Evolutionary conservation across 2,329 filamentous ascomycete genomes (phyloP), one percentile per base, ranked within the genome.

Genomic region (Triangularia setosa): DNA sequence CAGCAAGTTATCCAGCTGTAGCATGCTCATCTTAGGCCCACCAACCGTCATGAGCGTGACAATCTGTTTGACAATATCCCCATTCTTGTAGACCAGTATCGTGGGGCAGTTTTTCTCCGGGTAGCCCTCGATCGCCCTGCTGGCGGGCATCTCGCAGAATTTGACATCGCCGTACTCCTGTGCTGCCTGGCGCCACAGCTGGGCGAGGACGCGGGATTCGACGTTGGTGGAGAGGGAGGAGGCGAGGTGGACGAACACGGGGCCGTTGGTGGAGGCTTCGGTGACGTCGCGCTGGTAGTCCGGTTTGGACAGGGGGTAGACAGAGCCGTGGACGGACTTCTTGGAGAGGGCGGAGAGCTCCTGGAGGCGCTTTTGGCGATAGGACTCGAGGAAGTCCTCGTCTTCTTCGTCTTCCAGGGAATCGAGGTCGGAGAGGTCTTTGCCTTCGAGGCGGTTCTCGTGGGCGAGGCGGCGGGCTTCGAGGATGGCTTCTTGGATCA

Each of bases 351-450:
- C 86, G 61, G 86, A 87, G 55, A 99, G 80, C 78, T 99, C 95
- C 56, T 87, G 86, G 78, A 98, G 86, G 65, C 95, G 91, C 75
- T 96, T 93, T 75, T 94, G 87, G 9, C 92, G 86, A 76, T 99
- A 99, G 69, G 87, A 83, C 70, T 97, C 90, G 6, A 99, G 82
- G 71, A 99, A 98, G 1, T 84, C 89, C 63, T 97, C 95, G 72
- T 99, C 95, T 77, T 99, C 95, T 21, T 96, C 88, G 71, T 99
- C 95, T 78, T 99, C 95, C 0, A 99, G 85, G 71, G 93, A 94
- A 71, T 93, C 91, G 1, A 99, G 84, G 77, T 98, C 95, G 73
- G 97, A 93, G 0, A 99, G 81, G 71, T 97, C 93, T 75, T 97
- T 98, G 70, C 93, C 92, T 76, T 98, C 93, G 1, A 99, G 81